A percentile compares a stretch with the other conserved stretches of the same genome.
phyloP scores from a whole-genome alignment of 805 yeast genomes.

The Starmerella roubikii region DNA sequence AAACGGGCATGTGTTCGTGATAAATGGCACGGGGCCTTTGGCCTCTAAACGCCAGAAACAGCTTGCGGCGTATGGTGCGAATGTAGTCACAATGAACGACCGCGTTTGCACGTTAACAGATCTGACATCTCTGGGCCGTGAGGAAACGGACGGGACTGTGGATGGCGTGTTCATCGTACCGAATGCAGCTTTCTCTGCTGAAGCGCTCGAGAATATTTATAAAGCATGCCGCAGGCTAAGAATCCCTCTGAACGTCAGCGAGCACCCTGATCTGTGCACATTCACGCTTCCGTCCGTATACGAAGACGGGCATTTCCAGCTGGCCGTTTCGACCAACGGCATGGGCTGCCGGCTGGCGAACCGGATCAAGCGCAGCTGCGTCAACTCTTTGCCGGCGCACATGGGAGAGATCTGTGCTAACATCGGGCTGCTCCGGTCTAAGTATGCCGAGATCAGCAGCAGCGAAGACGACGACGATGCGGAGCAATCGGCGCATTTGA shows the following conservation, averaged over 20 bases:
- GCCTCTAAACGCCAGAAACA: constrained; percentile 8
- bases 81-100: constrained; percentile 2
- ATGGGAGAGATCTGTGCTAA: constrained; percentile 55
- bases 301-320: constrained; percentile 51
- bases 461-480: constrained; percentile 48
- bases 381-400: constrained; percentile 46
- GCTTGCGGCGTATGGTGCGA: constrained; percentile 17
- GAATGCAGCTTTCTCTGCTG: constrained; percentile 2
- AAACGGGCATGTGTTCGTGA: constrained; percentile 13
- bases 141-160: constrained; percentile 46
- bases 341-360: constrained; percentile 81
- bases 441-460: constrained; percentile 31
- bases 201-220: constrained; percentile 28
- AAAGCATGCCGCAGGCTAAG: constrained; percentile 44
- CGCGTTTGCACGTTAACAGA: constrained; percentile 25
- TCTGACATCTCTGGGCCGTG: constrained; percentile 46
- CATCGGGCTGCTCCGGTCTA: constrained; percentile 51
- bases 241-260: constrained; percentile 73
- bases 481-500: constrained; percentile 44
- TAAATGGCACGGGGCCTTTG: constrained; percentile 15
- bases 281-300: constrained; percentile 65
- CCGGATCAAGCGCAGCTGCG: constrained; percentile 60
- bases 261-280: constrained; percentile 55
- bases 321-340: constrained; percentile 76
- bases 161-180: constrained; percentile 58